Percentiles rank a stretch among this genome's conserved stretches.
Conservation (phyloP, 2,329 filamentous ascomycete genomes). For the Penicillium sp. region DNA sequence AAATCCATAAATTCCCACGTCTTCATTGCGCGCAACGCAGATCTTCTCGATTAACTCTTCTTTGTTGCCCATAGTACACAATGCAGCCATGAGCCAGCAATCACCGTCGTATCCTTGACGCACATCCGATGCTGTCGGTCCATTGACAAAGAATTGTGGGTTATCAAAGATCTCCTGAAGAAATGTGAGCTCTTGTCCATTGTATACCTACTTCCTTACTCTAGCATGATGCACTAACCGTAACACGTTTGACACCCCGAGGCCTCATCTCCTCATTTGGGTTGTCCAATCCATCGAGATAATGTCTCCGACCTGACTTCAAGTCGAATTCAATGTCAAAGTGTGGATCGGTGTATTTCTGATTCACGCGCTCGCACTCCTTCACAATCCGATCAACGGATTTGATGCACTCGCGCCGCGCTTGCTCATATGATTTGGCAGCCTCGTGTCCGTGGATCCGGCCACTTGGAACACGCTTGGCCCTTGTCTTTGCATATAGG, state of each 20-base stretch:
- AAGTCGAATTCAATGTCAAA: conserved; percentile 82
- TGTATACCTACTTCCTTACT: not conserved
- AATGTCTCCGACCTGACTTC: conserved; percentile 58
- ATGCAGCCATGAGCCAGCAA: conserved; percentile 82
- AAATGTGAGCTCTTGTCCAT: conserved; percentile 9
- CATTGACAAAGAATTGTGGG: conserved; percentile 75
- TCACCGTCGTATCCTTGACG: conserved; percentile 77
- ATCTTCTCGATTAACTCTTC: conserved; percentile 69
- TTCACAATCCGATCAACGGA: conserved; percentile 60
- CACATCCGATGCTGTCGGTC: conserved; percentile 74
- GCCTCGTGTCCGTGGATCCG: conserved; percentile 58
- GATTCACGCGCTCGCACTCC: conserved; percentile 73
- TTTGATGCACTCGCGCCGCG: conserved; percentile 65
- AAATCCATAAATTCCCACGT: conserved; percentile 80
- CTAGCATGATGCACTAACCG: conserved; percentile 34
- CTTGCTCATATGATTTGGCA: conserved; percentile 71
- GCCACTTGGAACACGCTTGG: conserved; percentile 57
- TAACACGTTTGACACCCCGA: conserved; percentile 72
- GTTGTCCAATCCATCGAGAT: conserved; percentile 50
- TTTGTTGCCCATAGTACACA: conserved; percentile 76
- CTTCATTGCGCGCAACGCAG: conserved; percentile 71
- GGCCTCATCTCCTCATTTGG: conserved; percentile 52
- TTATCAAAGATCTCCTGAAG: conserved; percentile 73
- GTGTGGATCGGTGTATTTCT: conserved; percentile 83
- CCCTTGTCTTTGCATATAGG: conserved; percentile 62